Evolutionary conservation across 306 rosid genomes (phyloP), one percentile per base, ranked within the genome.

Genomic region (Lupinus albus): DNA sequence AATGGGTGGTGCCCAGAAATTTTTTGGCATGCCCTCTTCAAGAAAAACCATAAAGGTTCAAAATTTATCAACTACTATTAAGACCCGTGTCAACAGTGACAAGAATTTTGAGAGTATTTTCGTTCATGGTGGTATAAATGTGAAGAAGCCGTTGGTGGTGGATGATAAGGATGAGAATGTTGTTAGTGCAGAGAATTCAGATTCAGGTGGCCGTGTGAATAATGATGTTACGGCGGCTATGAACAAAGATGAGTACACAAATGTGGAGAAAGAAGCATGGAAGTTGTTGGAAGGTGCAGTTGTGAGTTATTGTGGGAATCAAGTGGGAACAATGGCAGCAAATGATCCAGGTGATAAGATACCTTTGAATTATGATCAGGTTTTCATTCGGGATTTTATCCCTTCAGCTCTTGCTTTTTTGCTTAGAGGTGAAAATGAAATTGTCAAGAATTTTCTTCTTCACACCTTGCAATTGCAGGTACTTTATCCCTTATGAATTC

Each of bases 391-490:
- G 52, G 97, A 91, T 76, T 88, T 91, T 21, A 36, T 91, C 35
- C 97, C 97, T 1, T 84, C 96, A 0, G 97, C 93, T n/a, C 88
- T 91, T 16, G 89, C 97, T 35, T 91, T 91, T 77, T 85, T 91
- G 88, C 91, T 91, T 30, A 84, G 78, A 67, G 97, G 97, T 35
- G 89, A 91, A 41, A 60, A 45, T 16, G 93, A 88, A 73, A 80
- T 91, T 69, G 93, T 91, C 16, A 91, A 80, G 87, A 86, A 91
- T 70, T 91, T 91, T 73, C 88, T 91, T 58, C 86, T 91, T 56
- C 91, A 86, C 75, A 91, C 92, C 13, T 82, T 91, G 85, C 95
- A 86, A 57, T 80, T 91, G 81, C 97, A 91, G 93, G 97, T 91
- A 83, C 66, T 48, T 25, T 21, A 44, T 17, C 65, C 44, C 38